Conservation (phyloP, 306 rosid genomes). For the Vigna reflexopilosa region DNA sequence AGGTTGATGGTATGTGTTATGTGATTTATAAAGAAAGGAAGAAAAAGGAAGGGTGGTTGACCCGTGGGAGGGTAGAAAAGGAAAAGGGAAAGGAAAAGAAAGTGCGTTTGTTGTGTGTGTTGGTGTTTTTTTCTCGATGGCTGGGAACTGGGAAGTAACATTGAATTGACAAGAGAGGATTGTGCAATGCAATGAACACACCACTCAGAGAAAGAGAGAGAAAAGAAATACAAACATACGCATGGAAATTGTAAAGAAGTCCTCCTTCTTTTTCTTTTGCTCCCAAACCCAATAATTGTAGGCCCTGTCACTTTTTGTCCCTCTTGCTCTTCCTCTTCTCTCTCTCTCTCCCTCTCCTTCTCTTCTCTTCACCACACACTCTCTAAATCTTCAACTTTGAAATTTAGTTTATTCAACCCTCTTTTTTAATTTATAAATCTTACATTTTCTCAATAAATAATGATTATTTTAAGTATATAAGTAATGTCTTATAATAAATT, state of each 20-base stretch:
- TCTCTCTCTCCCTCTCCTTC: background rate
- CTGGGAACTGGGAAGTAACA: slow-evolving; percentile 19
- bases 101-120: slow-evolving; percentile 5
- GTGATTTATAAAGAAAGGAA: no score
- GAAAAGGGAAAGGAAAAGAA: slow-evolving; percentile 26
- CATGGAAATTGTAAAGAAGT: slow-evolving; percentile 46
- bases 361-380: background rate
- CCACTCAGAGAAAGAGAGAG: background rate
- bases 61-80: no score
- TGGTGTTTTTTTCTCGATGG: slow-evolving; percentile 43
- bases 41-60: no score
- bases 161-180: slow-evolving; percentile 59
- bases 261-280: background rate
- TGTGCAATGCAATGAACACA: slow-evolving; percentile 8
- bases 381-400: no score
- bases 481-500: no score
- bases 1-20: no score
- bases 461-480: no score
- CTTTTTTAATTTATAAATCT: no score
- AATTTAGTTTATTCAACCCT: no score
- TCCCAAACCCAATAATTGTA: slow-evolving; percentile 56
- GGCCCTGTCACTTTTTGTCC: slow-evolving; percentile 33
- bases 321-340: background rate
- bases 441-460: no score
- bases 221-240: background rate